Base-by-base conservation (phyloP, 306 rosid species). In the Quercus mongolica region DNA sequence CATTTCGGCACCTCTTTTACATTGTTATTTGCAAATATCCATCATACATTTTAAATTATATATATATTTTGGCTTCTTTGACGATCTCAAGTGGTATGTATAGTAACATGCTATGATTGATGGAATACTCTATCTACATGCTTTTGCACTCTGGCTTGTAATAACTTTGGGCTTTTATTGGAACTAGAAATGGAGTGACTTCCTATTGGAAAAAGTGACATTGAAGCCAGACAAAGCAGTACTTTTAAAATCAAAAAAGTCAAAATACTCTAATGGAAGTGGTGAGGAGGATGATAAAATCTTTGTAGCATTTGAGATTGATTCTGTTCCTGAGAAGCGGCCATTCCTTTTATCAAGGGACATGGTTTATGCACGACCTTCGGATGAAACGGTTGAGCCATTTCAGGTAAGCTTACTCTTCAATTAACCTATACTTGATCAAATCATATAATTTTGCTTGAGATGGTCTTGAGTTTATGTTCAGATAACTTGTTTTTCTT, bases 311-410 rank as follows among this genome's bases (percentile, higher is more conserved):
- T 73, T 84, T n/a, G 51, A 84, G 44, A 74, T 84, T 21, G 74
- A 59, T 51, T 73, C 67, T 58, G 10, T 74, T 73, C 79, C 44
- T 28, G 58, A 12, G 28, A 19, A 19, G 18, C 85, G 56, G 3
- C 85, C 82, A 1, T 80, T 31, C 56, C 82, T 84, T 41, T 76
- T 84, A 6, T 80, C 87, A 54, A 73, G 87, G 65, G 82, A 84
- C 51, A 5, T 73, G 6, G 80, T 84, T 28, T 17, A 25, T 57
- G 85, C 44, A 33, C 65, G 76, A n/a, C 81, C 74, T 55, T 33
- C 59, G 5, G 79, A 62, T 31, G 31, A 15, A 4, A 15, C 5
- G 10, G 75, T 38, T 76, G 77, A 67, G 81, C 76, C 33, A 69
- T 74, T 33, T 74, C 83, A 17, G 73, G 81, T 87, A 31, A 13